Percentiles rank a stretch among this genome's conserved stretches.
Conservation (phyloP, 139 green algal species). For the Tetradesmus lagerheimii region DNA sequence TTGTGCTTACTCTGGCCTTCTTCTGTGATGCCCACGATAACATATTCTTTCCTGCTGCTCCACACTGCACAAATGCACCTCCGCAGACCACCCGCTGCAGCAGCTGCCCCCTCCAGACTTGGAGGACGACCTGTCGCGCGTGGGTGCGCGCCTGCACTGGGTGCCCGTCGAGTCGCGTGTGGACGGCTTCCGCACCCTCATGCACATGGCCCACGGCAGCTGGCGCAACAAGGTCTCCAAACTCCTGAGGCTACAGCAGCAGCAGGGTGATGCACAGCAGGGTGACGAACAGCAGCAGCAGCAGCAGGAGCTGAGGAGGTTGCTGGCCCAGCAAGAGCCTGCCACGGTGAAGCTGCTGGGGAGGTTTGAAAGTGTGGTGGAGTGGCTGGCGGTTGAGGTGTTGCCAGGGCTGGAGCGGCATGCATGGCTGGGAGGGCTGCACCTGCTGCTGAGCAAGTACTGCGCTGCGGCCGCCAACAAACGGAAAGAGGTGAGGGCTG, state of each 20-base stretch:
- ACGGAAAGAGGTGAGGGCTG: neutral
- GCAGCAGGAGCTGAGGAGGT: neutral
- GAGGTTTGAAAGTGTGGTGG: neutral
- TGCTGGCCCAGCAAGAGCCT: neutral
- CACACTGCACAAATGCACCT: too few relatives aligned
- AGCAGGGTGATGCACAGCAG: conserved; percentile 13
- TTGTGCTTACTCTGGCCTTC: too few relatives aligned
- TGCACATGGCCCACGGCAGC: neutral
- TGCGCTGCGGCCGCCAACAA: neutral
- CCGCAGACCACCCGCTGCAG: neutral
- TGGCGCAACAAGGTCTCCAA: neutral
- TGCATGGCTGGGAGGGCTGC: neutral
- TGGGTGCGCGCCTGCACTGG: neutral
- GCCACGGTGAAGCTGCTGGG: neutral
- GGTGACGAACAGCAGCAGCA: neutral
- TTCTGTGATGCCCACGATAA: too few relatives aligned
- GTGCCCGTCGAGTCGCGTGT: neutral
- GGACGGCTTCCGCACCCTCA: neutral
- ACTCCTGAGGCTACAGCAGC: neutral
- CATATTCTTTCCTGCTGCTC: too few relatives aligned
- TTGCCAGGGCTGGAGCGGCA: conserved; percentile 2
- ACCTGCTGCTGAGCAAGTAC: conserved; percentile 25
- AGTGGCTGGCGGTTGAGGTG: conserved; percentile 16
- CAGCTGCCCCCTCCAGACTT: neutral
- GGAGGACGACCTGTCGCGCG: neutral